Conservation (phyloP, 805 yeast species). For the Nakazawaea peltata region DNA sequence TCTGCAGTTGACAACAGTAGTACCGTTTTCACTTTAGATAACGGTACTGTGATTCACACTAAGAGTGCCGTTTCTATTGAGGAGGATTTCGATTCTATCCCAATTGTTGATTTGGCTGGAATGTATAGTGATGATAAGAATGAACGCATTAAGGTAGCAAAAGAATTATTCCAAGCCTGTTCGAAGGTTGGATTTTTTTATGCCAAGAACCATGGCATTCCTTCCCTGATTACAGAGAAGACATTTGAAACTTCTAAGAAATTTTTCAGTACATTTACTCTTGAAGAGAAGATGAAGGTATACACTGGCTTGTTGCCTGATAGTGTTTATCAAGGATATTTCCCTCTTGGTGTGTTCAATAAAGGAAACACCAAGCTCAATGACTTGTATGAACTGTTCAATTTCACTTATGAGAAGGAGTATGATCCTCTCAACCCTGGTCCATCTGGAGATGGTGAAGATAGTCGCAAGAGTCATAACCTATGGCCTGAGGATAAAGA, state of each 20-base stretch:
- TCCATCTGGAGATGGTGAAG: neutral
- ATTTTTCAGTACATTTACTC: constrained; percentile 12
- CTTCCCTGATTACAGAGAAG: constrained; percentile 6
- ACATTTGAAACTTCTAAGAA: constrained; percentile 11
- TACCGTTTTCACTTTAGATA: constrained; percentile 3
- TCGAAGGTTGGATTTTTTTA: constrained; percentile 19
- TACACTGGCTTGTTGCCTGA: constrained; percentile 17
- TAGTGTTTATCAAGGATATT: constrained; percentile 17
- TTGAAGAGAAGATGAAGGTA: constrained; percentile 19
- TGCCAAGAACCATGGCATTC: constrained; percentile 18
- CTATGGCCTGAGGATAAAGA: constrained; percentile 19
- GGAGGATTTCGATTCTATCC: constrained; percentile 11
- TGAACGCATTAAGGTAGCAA: constrained; percentile 14
- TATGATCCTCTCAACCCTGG: constrained; percentile 14
- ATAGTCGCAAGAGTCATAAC: constrained; percentile 11
- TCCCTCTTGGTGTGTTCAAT: constrained; percentile 15
- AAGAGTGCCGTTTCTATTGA: neutral
- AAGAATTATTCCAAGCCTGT: constrained; percentile 15
- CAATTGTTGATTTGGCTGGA: constrained; percentile 11
- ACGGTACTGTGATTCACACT: neutral
- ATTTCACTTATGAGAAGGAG: constrained; percentile 15
- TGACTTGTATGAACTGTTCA: constrained; percentile 23
- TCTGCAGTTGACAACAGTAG: no score
- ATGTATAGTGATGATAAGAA: constrained; percentile 9
- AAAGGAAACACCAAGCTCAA: constrained; percentile 12